A percentile compares a stretch with the other conserved stretches of the same genome.
These are phyloP conservation scores for Royoungia palumana DNA, from an alignment of 768 basidiomycete genomes.

Conservation along the genomic window DNA sequence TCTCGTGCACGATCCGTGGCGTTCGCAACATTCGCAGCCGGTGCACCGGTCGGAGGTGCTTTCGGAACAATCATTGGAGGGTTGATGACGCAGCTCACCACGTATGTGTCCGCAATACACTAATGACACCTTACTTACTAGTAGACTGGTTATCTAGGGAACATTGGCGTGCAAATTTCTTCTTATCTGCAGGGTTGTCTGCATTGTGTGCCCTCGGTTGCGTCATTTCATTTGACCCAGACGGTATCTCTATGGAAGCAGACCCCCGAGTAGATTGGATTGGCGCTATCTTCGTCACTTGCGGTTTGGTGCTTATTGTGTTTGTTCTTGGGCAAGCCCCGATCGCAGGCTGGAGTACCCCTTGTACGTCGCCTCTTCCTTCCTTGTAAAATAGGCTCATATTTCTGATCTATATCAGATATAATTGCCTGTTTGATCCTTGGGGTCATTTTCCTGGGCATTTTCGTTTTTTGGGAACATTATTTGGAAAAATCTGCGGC, in stretches of 20 bases:
- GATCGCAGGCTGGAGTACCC: constrained; percentile 61
- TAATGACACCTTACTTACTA: neutral
- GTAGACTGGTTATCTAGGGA: constrained; percentile 9
- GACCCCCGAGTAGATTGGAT: constrained; percentile 70
- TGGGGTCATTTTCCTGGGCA: constrained; percentile 50
- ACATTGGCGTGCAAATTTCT: constrained; percentile 71
- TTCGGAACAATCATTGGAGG: constrained; percentile 71
- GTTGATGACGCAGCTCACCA: constrained; percentile 55
- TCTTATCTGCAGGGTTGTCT: constrained; percentile 55
- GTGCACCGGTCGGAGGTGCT: constrained; percentile 77
- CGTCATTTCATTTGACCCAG: constrained; percentile 54
- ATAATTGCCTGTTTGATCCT: constrained; percentile 68
- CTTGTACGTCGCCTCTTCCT: constrained; percentile 37
- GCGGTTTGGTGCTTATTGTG: constrained; percentile 64
- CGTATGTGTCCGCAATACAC: constrained; percentile 24
- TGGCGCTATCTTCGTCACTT: constrained; percentile 63
- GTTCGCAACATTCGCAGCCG: constrained; percentile 81
- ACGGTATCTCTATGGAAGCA: constrained; percentile 37
- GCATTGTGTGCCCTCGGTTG: constrained; percentile 51
- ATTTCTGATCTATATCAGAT: constrained; percentile 36
- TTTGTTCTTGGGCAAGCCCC: constrained; percentile 72
- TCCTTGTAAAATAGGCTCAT: constrained; percentile 19
- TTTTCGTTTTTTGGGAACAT: constrained; percentile 66
- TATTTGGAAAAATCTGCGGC: constrained; percentile 44
- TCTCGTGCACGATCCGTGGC: constrained; percentile 67